Conservation (phyloP, 2,329 filamentous ascomycete species). For the Diaporthe citrichinensis region DNA sequence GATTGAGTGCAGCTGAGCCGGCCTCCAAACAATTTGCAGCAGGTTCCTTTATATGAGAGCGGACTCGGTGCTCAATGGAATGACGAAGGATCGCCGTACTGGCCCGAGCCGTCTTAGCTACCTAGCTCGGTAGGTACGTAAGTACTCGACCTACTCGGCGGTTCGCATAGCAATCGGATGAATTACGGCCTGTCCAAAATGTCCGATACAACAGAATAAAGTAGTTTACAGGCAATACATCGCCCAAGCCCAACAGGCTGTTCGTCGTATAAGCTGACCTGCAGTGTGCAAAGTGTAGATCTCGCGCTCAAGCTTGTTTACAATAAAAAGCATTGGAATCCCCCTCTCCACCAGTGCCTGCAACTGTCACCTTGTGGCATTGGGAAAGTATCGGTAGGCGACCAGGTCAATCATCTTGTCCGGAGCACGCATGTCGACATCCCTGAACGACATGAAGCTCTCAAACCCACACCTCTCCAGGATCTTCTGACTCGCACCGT, state of each 20-base stretch:
- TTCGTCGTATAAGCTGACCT: background rate
- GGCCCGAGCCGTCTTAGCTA: background rate
- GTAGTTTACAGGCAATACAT: no score
- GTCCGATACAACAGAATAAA: slow-evolving; percentile 29
- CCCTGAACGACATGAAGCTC: slow-evolving; percentile 51
- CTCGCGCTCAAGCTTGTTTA: background rate
- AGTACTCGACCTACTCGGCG: background rate
- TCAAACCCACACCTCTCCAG: slow-evolving; percentile 70
- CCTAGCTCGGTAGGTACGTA: background rate
- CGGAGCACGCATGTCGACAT: slow-evolving; percentile 45
- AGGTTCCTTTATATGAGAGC: background rate
- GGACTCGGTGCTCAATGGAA: background rate
- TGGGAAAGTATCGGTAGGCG: slow-evolving; percentile 46
- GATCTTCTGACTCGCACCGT: slow-evolving; percentile 69
- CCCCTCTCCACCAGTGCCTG: background rate
- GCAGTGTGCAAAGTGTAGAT: background rate
- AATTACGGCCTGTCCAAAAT: slow-evolving; percentile 36
- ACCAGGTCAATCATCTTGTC: slow-evolving; percentile 42
- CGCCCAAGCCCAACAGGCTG: background rate
- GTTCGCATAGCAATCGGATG: slow-evolving; percentile 17
- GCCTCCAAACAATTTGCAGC: background rate
- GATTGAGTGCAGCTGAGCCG: background rate
- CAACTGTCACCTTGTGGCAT: slow-evolving; percentile 47
- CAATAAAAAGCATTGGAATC: background rate
- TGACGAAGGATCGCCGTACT: background rate